Percentiles rank a stretch among this genome's conserved stretches.
Conservation (phyloP, 225 moss, liverwort and hornwort species). For the Marchantia paleacea region DNA sequence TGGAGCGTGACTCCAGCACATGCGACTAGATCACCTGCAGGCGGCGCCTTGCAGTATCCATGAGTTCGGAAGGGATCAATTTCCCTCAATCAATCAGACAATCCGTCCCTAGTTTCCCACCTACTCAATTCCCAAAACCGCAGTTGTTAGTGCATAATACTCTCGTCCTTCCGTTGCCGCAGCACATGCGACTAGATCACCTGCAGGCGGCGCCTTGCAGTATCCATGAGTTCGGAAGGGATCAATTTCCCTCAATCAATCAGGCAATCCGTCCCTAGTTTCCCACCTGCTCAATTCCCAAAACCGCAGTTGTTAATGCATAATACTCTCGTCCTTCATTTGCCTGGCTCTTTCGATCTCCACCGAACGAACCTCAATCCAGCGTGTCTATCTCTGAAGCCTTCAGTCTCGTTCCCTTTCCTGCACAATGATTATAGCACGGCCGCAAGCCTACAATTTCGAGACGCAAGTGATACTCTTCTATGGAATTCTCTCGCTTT, state of each 20-base stretch:
- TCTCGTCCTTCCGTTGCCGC: not conserved
- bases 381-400: not conserved
- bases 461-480: not conserved
- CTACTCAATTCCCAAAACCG: not conserved
- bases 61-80: not conserved
- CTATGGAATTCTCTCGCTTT: not conserved
- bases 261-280: not conserved
- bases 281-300: not conserved
- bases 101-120: not conserved
- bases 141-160: not conserved
- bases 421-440: not conserved
- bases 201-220: slow-evolving; percentile 38
- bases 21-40: slow-evolving; percentile 42
- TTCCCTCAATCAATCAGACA: not conserved
- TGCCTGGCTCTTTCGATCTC: not conserved
- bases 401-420: not conserved
- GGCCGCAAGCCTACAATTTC: not conserved
- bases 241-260: not conserved
- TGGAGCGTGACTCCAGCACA: slow-evolving; percentile 16
- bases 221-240: slow-evolving; percentile 26
- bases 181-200: slow-evolving; percentile 24
- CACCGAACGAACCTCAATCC: not conserved
- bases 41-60: slow-evolving; percentile 40
- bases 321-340: no score
- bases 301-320: not conserved